These are phyloP conservation scores for Panellus pusillus DNA, from an alignment of 768 basidiomycete genomes.

Conservation along the genomic window DNA sequence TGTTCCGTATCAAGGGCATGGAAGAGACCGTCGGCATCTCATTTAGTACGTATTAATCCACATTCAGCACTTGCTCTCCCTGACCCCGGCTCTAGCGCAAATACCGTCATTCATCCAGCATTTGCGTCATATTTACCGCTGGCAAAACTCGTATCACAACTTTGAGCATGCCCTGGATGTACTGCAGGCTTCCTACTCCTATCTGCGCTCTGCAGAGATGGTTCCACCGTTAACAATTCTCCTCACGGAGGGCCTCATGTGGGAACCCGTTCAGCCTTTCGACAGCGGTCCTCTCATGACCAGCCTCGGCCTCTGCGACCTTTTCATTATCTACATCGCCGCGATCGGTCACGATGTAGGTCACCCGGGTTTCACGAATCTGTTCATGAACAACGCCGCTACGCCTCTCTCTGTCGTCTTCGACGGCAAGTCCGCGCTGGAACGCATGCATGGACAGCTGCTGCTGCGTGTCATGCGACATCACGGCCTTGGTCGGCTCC, in stretches of 20 bases:
- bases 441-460: constrained; percentile 87
- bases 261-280: constrained; percentile 36
- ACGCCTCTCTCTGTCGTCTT: constrained; percentile 87
- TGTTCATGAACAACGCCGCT: constrained; percentile 95
- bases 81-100: constrained; percentile 49
- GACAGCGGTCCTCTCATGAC: constrained; percentile 41
- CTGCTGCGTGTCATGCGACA: constrained; percentile 77
- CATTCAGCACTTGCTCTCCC: constrained; percentile 9
- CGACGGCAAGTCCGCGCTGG: constrained; percentile 86
- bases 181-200: constrained; percentile 87
- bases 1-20: constrained; percentile 80
- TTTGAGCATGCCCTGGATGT: constrained; percentile 97
- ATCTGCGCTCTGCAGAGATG: constrained; percentile 74
- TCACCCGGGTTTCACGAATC: constrained; percentile 92
- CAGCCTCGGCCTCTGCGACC: constrained; percentile 63
- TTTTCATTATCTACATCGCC: constrained; percentile 84
- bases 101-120: constrained; percentile 80
- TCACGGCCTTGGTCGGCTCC: constrained; percentile 69
- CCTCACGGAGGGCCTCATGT: constrained; percentile 47
- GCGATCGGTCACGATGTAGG: constrained; percentile 98
- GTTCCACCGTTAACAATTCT: constrained; percentile 78
- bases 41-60: constrained; percentile 47
- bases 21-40: constrained; percentile 55
- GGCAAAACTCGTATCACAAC: constrained; percentile 94
- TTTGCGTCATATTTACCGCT: constrained; percentile 88